Conservation (phyloP, 352 stramenopile genomes). For the Phytophthora melonis region DNA sequence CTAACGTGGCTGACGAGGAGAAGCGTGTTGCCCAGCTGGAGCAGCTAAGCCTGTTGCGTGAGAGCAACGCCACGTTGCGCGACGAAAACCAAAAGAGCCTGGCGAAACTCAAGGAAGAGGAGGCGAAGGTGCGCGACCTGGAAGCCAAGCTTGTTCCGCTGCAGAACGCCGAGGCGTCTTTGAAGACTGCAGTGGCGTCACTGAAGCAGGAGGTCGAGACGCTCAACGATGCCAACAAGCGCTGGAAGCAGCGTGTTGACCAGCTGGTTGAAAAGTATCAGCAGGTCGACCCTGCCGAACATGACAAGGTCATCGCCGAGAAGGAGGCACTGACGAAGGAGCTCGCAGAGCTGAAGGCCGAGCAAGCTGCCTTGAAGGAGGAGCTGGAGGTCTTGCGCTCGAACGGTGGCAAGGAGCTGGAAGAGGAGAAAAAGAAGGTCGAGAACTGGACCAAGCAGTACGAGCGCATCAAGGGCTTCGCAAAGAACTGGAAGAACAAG, state of each 20-base stretch:
- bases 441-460: conserved; percentile 83
- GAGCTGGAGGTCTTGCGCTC: conserved; percentile 64
- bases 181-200: conserved; percentile 64
- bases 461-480: conserved; percentile 82
- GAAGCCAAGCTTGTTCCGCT: conserved; percentile 66
- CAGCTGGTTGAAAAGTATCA: conserved; percentile 88
- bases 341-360: conserved; percentile 51
- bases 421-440: conserved; percentile 73
- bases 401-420: conserved; percentile 54
- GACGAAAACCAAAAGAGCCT: conserved; percentile 76
- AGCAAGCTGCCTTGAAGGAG: conserved; percentile 45
- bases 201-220: conserved; percentile 72
- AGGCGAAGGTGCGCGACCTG: conserved; percentile 54
- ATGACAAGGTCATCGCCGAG: conserved; percentile 75
- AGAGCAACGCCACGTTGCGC: conserved; percentile 83
- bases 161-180: conserved; percentile 47
- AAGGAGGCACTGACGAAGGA: conserved; percentile 62
- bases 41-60: conserved; percentile 76
- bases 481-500: conserved; percentile 88
- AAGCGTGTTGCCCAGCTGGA: conserved; percentile 77
- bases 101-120: conserved; percentile 59
- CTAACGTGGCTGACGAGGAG: conserved; percentile 35
- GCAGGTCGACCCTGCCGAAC: conserved; percentile 76
- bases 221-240: conserved; percentile 70
- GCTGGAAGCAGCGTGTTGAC: conserved; percentile 85